Evolutionary conservation across 2,329 filamentous ascomycete species (phyloP).

Genomic region (Ilyonectria mors-panacis): DNA sequence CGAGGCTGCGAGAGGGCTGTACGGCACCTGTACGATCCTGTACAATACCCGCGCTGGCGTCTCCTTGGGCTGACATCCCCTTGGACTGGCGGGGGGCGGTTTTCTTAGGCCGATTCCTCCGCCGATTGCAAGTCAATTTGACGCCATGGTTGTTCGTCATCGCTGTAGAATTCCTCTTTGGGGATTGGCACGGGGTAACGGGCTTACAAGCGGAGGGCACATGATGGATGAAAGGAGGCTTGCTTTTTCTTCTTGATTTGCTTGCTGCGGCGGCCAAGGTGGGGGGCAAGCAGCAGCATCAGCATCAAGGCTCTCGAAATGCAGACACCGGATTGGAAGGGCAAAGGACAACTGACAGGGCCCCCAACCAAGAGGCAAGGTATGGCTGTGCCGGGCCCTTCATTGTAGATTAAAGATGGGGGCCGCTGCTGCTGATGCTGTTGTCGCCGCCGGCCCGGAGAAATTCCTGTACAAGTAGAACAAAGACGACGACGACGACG

Average conservation of each 20-base stretch:
- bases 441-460: too few relatives aligned
- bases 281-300: neutral
- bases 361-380: neutral
- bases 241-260: slow-evolving; percentile 12
- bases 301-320: neutral
- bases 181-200: slow-evolving; percentile 5
- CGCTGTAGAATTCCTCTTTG: slow-evolving; percentile 20
- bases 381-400: neutral
- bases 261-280: slow-evolving; percentile 8
- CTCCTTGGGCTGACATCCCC: neutral
- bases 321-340: slow-evolving; percentile 21
- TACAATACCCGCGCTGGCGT: slow-evolving; percentile 13
- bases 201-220: slow-evolving; percentile 7
- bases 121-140: neutral
- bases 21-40: slow-evolving; percentile 18
- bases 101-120: neutral
- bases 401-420: neutral
- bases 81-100: neutral
- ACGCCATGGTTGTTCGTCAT: neutral
- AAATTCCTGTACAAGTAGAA: neutral
- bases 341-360: slow-evolving; percentile 1
- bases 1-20: slow-evolving; percentile 24
- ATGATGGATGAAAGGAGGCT: slow-evolving; percentile 14
- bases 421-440: neutral
- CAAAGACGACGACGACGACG: neutral